Percentiles rank a stretch among this genome's conserved stretches.
phyloP scores from a whole-genome alignment of 768 basidiomycete genomes.

The Lactifluus pinguis region DNA sequence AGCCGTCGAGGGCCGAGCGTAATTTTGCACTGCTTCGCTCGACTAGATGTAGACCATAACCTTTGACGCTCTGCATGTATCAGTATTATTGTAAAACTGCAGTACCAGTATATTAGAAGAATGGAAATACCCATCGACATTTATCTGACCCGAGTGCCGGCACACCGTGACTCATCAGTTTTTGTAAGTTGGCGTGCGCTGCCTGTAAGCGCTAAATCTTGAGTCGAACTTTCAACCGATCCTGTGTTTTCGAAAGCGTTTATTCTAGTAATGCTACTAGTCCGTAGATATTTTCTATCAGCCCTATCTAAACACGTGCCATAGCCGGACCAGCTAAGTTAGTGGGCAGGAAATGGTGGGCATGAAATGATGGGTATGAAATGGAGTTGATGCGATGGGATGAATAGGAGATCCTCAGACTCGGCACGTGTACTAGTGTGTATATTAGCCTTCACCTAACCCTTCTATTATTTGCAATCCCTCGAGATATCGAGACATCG shows the following conservation, averaged over 20 bases:
- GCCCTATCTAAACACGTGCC: too few species aligned
- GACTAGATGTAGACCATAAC: not conserved
- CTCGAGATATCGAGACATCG: not conserved
- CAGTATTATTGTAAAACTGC: not conserved
- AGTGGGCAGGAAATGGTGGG: too few species aligned
- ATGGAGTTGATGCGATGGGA: too few species aligned
- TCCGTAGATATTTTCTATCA: too few species aligned
- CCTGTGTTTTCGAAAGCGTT: too few species aligned
- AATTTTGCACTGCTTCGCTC: not conserved
- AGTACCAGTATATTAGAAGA: not conserved
- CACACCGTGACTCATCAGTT: too few species aligned
- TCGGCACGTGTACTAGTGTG: too few species aligned
- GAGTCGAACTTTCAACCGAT: not conserved
- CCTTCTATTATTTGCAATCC: not conserved
- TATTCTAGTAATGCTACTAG: too few species aligned
- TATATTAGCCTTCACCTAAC: not conserved
- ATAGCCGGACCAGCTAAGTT: too few species aligned
- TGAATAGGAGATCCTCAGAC: too few species aligned
- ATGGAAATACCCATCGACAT: not conserved
- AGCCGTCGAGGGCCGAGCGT: conserved; percentile 23
- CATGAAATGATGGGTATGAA: too few species aligned
- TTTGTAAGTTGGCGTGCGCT: not conserved
- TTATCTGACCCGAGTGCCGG: not conserved
- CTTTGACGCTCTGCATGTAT: not conserved
- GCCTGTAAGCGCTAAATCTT: too few species aligned